Percentiles rank a stretch among this genome's conserved stretches.
phyloP scores from a whole-genome alignment of 2,329 filamentous ascomycete genomes.

The Fusarium sp. region DNA sequence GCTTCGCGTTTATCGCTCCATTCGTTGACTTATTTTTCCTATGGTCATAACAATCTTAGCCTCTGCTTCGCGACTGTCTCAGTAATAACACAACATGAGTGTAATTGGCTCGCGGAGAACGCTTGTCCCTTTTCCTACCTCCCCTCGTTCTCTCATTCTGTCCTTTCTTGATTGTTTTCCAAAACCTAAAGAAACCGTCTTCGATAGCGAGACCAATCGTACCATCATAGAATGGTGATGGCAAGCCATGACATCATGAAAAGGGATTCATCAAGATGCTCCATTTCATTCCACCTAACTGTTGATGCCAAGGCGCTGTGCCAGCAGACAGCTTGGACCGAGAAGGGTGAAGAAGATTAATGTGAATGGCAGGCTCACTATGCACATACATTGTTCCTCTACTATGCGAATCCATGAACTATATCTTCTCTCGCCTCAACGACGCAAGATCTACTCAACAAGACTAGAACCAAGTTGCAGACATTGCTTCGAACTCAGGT shows the following conservation, averaged over 20 bases:
- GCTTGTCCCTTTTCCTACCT: no score
- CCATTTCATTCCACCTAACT: constrained; percentile 32
- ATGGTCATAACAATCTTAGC: no score
- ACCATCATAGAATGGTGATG: no score
- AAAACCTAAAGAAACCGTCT: no score
- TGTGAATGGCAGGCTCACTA: constrained; percentile 11
- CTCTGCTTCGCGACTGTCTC: no score
- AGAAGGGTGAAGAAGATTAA: constrained; percentile 15
- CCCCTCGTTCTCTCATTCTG: no score
- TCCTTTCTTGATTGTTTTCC: no score
- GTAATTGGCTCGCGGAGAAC: no score
- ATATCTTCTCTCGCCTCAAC: constrained; percentile 43
- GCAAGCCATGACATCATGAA: constrained; percentile 9
- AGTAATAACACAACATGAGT: no score
- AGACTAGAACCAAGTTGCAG: constrained; percentile 41
- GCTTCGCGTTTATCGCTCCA: no score
- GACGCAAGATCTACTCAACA: constrained; percentile 42
- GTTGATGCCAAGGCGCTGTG: constrained; percentile 27
- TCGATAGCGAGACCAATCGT: no score
- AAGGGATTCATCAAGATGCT: constrained; percentile 43
- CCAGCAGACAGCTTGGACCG: constrained; percentile 30
- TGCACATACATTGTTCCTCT: constrained; percentile 35
- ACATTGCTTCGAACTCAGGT: constrained; percentile 41
- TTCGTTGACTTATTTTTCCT: no score
- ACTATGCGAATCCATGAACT: constrained; percentile 37